Evolutionary conservation across 148 eudicot species (phyloP).

Genomic region (Silene conica): DNA sequence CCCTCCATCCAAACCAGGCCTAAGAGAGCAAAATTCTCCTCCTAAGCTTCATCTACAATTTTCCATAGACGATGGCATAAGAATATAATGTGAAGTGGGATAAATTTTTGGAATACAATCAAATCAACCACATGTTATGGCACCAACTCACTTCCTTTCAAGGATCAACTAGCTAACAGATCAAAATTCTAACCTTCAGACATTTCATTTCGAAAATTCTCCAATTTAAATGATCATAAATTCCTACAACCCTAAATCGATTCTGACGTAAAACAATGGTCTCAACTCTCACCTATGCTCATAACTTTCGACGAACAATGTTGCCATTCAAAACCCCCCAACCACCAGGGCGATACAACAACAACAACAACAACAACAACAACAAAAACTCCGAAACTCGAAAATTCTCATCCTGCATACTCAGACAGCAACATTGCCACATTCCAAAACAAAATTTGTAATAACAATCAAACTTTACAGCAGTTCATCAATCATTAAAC

Average conservation of each 20-base stretch:
- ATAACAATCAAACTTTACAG: background rate
- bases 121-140: background rate
- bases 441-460: slow-evolving; percentile 6
- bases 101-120: background rate
- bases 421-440: slow-evolving; percentile 3
- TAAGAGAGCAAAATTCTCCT: background rate
- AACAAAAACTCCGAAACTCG: background rate
- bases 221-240: background rate
- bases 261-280: background rate
- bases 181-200: background rate
- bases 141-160: background rate
- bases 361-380: too few species aligned
- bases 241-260: background rate
- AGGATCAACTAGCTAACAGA: background rate
- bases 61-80: background rate
- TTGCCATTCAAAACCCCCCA: background rate
- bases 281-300: background rate
- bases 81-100: background rate
- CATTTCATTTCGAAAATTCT: background rate
- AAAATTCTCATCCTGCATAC: background rate
- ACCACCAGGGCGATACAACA: background rate
- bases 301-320: background rate
- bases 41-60: background rate
- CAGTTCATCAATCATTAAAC: background rate
- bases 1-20: too few species aligned